Percentiles rank a stretch among this genome's conserved stretches.
phyloP scores from a whole-genome alignment of 345 rosid species.

The Bruguiera parviflora region DNA sequence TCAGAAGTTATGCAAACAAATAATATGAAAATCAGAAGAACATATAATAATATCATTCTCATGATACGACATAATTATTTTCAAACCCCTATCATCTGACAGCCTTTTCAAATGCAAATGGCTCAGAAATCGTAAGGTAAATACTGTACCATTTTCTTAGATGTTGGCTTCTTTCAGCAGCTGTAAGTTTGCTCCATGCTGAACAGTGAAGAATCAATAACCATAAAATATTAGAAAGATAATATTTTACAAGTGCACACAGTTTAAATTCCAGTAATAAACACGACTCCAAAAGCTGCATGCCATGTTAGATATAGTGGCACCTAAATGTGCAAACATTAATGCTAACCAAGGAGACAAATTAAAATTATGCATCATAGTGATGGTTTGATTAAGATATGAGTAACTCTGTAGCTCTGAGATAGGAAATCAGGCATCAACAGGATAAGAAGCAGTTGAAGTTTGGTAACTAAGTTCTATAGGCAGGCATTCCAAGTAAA shows the following conservation, averaged over 20 bases:
- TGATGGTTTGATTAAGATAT: too few relatives aligned
- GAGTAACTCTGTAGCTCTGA: too few relatives aligned
- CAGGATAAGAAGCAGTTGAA: too few relatives aligned
- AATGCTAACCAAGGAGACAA: not conserved
- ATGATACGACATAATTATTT: not conserved
- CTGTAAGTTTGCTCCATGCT: constrained; percentile 95
- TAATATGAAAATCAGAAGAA: not conserved
- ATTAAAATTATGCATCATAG: not conserved
- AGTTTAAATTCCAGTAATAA: not conserved
- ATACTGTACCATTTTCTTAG: constrained; percentile 66
- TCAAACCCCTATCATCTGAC: constrained; percentile 3
- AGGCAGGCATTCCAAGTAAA: too few relatives aligned
- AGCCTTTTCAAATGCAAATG: not conserved
- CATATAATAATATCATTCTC: not conserved
- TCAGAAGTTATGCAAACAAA: constrained; percentile 23
- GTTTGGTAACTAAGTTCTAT: too few relatives aligned
- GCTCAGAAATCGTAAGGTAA: not conserved
- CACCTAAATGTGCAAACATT: not conserved
- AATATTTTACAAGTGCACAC: not conserved
- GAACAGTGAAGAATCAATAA: constrained; percentile 12
- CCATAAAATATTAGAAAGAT: constrained; percentile 6
- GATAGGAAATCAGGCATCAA: too few relatives aligned
- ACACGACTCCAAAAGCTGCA: not conserved
- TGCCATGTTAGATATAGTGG: not conserved
- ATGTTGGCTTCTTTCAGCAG: constrained; percentile 73